These are phyloP conservation scores for Globisporangium lucens DNA, from an alignment of 352 stramenopile species.

Conservation along the genomic window DNA sequence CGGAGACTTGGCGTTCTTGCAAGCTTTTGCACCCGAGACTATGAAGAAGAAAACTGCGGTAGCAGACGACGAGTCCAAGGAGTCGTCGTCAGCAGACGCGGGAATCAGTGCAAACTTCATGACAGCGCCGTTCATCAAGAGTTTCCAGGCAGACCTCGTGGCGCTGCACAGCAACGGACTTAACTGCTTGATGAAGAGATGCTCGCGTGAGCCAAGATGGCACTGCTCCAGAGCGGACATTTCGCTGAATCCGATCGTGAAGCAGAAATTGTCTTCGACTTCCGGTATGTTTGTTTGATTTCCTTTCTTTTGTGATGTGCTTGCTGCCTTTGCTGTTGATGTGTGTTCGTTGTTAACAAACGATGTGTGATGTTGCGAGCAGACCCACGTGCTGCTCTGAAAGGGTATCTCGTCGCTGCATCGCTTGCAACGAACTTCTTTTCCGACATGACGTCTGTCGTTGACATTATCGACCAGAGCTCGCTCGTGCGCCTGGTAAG, in stretches of 20 bases:
- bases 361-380: constrained; percentile 11
- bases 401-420: constrained; percentile 71
- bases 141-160: constrained; percentile 55
- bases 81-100: constrained; percentile 10
- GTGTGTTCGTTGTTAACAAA: background rate
- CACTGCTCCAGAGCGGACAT: constrained; percentile 72
- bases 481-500: constrained; percentile 76
- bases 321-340: constrained; percentile 5
- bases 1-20: constrained; percentile 69
- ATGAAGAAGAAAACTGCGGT: constrained; percentile 22
- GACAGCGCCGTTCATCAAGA: constrained; percentile 54
- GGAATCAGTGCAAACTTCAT: constrained; percentile 22
- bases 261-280: constrained; percentile 56
- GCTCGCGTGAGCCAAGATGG: constrained; percentile 74
- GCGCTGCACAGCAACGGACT: constrained; percentile 51
- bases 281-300: constrained; percentile 34
- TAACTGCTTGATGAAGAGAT: constrained; percentile 47
- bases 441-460: constrained; percentile 57
- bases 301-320: background rate
- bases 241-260: constrained; percentile 65
- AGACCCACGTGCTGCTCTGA: constrained; percentile 68
- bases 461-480: constrained; percentile 81
- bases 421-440: constrained; percentile 85
- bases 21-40: constrained; percentile 63
- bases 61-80: constrained; percentile 21